Conservation (phyloP, 129 eudicot species). For the Helianthus annuus region DNA sequence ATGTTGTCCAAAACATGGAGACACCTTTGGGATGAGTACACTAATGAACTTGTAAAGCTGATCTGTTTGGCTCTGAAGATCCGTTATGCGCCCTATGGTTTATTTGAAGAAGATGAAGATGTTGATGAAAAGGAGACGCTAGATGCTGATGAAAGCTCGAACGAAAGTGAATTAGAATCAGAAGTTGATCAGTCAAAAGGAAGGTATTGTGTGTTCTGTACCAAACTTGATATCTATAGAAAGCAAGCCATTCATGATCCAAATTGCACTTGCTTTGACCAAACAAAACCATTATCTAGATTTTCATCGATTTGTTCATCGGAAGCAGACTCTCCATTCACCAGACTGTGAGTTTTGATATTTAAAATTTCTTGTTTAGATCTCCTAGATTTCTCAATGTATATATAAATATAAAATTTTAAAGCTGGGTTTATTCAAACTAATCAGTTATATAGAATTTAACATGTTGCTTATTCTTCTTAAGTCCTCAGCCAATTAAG, state of each 20-base stretch:
- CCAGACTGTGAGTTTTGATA: conserved; percentile 35
- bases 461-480: no score
- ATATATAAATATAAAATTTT: conserved; percentile 20
- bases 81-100: conserved; percentile 37
- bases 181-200: conserved; percentile 41
- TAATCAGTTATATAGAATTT: background rate
- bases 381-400: conserved; percentile 17
- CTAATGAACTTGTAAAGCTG: conserved; percentile 40
- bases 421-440: background rate
- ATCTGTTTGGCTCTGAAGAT: conserved; percentile 32
- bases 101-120: conserved; percentile 35
- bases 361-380: conserved; percentile 16
- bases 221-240: conserved; percentile 57
- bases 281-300: conserved; percentile 38
- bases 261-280: conserved; percentile 61
- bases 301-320: conserved; percentile 45
- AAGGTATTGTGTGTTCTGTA: conserved; percentile 78
- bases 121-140: conserved; percentile 42
- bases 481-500: no score
- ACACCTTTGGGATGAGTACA: conserved; percentile 36
- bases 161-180: conserved; percentile 38
- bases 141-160: conserved; percentile 37
- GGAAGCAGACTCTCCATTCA: conserved; percentile 38
- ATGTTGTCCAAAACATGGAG: conserved; percentile 46
- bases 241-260: conserved; percentile 52